Base-by-base conservation (phyloP, 2,329 filamentous ascomycete species). In the Stachybotrys chlorohalonatus region DNA sequence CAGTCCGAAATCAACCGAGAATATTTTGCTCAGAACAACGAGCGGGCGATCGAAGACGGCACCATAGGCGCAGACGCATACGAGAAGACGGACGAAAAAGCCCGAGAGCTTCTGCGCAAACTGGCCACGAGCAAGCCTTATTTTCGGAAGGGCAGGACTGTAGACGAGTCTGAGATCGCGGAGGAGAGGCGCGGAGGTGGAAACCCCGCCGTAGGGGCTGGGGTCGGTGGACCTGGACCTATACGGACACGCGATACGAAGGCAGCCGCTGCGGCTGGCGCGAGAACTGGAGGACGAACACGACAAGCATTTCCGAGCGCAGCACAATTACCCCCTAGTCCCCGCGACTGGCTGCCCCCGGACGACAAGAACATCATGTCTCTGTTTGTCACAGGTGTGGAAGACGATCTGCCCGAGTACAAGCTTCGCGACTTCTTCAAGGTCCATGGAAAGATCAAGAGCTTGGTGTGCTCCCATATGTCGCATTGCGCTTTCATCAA, bases 401-500 rank as follows among this genome's bases (percentile, higher is more conserved):
- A 99, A 70, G 94, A 99, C 67, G 94, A 99, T 64, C 78, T 99
- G 7, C 92, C 93, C 2, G 94, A 99, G 70, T 86, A 92, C 71
- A 91, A 92, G 64, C 78, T 99, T 31, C 88, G 94, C 51, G 87
- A 90, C 2, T 94, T 95, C 70, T 99, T 99, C 75, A 84, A 90
- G 57, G 82, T 83, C 16, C 91, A 92, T 64, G 94, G 94, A 59
- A 90, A 93, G 66, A 86, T 99, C 57, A 89, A 94, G 64, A 96
- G 91, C 31, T 75, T 99, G 15, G 87, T 99, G 45, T 97, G 94
- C 71, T 96, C 92, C 7, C 94, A 99, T 73, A 91, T 95, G 75
- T 93, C 93, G 15, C 94, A 97, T 67, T 97, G 92, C 69, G 94
- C 94, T 1, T 99, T 97, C 67, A 79, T 99, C 73, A 99, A 99